Evolutionary conservation across 805 yeast species (phyloP).

Genomic region (Kluyveromyces wickerhamii): DNA sequence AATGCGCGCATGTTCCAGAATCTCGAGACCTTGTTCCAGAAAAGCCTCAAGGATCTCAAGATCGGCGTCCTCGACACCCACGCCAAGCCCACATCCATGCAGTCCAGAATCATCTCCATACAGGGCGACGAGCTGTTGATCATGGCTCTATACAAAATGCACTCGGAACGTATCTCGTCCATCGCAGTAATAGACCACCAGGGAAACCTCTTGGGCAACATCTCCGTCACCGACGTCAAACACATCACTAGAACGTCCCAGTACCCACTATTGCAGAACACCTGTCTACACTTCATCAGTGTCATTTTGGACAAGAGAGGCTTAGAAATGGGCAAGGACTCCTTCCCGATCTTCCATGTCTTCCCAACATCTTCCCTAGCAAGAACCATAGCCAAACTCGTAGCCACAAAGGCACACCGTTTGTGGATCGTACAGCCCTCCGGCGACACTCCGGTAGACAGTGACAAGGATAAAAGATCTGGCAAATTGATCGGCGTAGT

Average conservation of each 20-base stretch:
- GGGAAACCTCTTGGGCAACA: slow-evolving; percentile 75
- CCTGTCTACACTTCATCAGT: slow-evolving; percentile 82
- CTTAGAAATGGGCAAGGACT: slow-evolving; percentile 77
- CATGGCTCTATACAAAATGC: slow-evolving; percentile 83
- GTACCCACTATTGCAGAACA: slow-evolving; percentile 69
- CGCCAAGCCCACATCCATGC: slow-evolving; percentile 31
- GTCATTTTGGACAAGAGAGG: slow-evolving; percentile 85
- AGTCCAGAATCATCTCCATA: slow-evolving; percentile 62
- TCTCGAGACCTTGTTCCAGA: slow-evolving; percentile 65
- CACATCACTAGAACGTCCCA: slow-evolving; percentile 83
- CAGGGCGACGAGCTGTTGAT: slow-evolving; percentile 81
- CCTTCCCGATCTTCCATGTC: slow-evolving; percentile 94
- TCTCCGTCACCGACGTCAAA: slow-evolving; percentile 89
- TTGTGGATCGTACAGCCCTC: slow-evolving; percentile 69
- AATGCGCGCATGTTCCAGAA: slow-evolving; percentile 81
- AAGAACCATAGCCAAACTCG: slow-evolving; percentile 86
- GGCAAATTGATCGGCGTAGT: slow-evolving; percentile 89
- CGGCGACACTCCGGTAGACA: slow-evolving; percentile 21
- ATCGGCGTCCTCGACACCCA: slow-evolving; percentile 52
- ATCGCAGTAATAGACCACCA: slow-evolving; percentile 86
- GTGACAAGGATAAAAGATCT: slow-evolving; percentile 45
- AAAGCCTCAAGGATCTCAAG: slow-evolving; percentile 60
- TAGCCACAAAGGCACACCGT: slow-evolving; percentile 91
- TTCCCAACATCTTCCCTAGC: slow-evolving; percentile 71
- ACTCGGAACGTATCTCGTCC: slow-evolving; percentile 73